Evolutionary conservation across 2,329 filamentous ascomycete genomes (phyloP), one percentile per base, ranked within the genome.

Genomic region (Botrytis byssoidea): DNA sequence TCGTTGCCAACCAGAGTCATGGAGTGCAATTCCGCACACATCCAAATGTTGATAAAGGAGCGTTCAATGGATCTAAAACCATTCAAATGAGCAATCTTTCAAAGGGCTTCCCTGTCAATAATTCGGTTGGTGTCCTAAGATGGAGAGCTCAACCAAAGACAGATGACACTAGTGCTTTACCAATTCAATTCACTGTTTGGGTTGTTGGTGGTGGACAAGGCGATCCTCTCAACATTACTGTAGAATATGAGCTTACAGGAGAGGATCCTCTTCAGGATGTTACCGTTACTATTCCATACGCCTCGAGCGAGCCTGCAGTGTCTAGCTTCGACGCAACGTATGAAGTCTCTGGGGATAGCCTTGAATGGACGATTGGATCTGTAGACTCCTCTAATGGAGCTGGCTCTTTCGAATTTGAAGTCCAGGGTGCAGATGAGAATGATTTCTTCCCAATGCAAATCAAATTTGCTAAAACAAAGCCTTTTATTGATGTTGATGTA

Each of bases 381-480:
- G 91, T 98, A 59, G 92, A 95, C 79, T 91, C 94, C 69, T 91
- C 91, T 74, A 97, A 96, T 81, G 85, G 91, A 29, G 94, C 87
- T 59, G 96, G 96, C 29, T 92, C 93, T 65, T 98, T 99, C 80
- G 96, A 99, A 82, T 98, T 99, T 78, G 96, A 98, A 83, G 94
- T 94, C 1, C 90, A 93, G 82, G 93, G 93, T 18, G 89, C 90
- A 72, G 93, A 95, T 77, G 96, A 98, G 81, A 91, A 93, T 73
- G 95, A 98, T 79, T 98, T 98, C 85, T 99, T 99, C 90, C 96
- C 96, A 1, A 98, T 99, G 95, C 92, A 89, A 71, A 91, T 98
- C 75, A 89, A 91, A 72, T 99, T 99, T 84, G 91, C 89, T 76
- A 98, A 97, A 88, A 88, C 90, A 60, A 89, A 88, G 74, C 95